Evolutionary conservation across 2,329 filamentous ascomycete species (phyloP).

Genomic region (Fusarium chuoi): DNA sequence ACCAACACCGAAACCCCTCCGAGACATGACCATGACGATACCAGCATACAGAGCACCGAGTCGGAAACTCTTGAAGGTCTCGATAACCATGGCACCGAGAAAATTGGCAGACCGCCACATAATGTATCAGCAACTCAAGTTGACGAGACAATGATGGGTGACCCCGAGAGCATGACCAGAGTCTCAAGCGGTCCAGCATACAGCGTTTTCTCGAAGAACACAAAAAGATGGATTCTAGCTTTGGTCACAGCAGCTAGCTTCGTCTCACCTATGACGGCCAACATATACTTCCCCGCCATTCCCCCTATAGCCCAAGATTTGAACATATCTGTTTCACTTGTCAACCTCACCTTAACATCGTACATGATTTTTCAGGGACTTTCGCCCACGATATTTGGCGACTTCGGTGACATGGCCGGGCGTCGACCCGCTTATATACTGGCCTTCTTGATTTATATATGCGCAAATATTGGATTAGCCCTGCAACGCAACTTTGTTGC

Average conservation of each 20-base stretch:
- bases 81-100: slow-evolving; percentile 7
- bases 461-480: slow-evolving; percentile 69
- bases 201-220: slow-evolving; percentile 47
- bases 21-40: slow-evolving; percentile 16
- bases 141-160: slow-evolving; percentile 23
- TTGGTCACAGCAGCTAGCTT: slow-evolving; percentile 65
- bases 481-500: slow-evolving; percentile 67
- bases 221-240: slow-evolving; percentile 62
- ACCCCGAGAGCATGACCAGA: slow-evolving; percentile 36
- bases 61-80: not conserved
- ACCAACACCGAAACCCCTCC: not conserved
- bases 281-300: slow-evolving; percentile 63
- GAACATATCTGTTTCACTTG: slow-evolving; percentile 51
- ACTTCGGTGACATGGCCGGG: slow-evolving; percentile 69
- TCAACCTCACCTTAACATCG: slow-evolving; percentile 65
- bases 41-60: slow-evolving; percentile 9
- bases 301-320: slow-evolving; percentile 54
- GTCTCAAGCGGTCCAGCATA: slow-evolving; percentile 41
- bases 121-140: not conserved
- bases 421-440: slow-evolving; percentile 71
- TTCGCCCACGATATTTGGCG: slow-evolving; percentile 69
- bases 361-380: slow-evolving; percentile 74
- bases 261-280: slow-evolving; percentile 68
- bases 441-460: slow-evolving; percentile 65
- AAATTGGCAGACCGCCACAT: slow-evolving; percentile 1